phyloP scores from a whole-genome alignment of 2,329 filamentous ascomycete genomes.

The Talaromyces funiculosus region DNA sequence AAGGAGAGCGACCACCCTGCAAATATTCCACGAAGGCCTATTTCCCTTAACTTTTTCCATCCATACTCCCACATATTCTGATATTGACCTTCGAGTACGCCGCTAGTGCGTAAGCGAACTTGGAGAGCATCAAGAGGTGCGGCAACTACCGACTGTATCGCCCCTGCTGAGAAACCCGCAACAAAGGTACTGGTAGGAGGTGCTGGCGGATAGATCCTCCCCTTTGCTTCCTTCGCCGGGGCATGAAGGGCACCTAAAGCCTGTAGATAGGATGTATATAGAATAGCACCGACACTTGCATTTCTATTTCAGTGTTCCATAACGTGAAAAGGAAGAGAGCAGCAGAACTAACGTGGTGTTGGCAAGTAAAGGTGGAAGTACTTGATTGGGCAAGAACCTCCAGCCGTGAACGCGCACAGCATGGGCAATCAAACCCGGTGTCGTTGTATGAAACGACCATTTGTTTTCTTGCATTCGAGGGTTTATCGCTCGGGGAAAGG shows the following conservation, averaged over 20 bases:
- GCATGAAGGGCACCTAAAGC: conserved; percentile 53
- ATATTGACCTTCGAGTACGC: conserved; percentile 55
- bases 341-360: conserved; percentile 49
- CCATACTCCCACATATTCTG: conserved; percentile 61
- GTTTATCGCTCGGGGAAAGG: conserved; percentile 59
- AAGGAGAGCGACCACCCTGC: conserved; percentile 58
- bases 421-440: conserved; percentile 56
- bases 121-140: conserved; percentile 60
- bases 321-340: neutral
- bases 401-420: conserved; percentile 58
- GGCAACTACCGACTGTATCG: conserved; percentile 56
- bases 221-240: conserved; percentile 51
- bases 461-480: conserved; percentile 42
- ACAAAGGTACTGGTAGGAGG: conserved; percentile 49
- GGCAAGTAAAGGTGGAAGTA: conserved; percentile 57
- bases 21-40: conserved; percentile 57
- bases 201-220: conserved; percentile 56
- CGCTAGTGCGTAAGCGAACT: conserved; percentile 54
- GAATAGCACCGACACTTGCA: conserved; percentile 52
- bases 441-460: conserved; percentile 59
- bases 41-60: conserved; percentile 51
- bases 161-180: conserved; percentile 55
- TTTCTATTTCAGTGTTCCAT: neutral
- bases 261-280: conserved; percentile 61
- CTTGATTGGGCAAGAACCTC: conserved; percentile 59